Evolutionary conservation across 306 rosid genomes (phyloP), one percentile per base, ranked within the genome.

Genomic region (Rubus idaeus): DNA sequence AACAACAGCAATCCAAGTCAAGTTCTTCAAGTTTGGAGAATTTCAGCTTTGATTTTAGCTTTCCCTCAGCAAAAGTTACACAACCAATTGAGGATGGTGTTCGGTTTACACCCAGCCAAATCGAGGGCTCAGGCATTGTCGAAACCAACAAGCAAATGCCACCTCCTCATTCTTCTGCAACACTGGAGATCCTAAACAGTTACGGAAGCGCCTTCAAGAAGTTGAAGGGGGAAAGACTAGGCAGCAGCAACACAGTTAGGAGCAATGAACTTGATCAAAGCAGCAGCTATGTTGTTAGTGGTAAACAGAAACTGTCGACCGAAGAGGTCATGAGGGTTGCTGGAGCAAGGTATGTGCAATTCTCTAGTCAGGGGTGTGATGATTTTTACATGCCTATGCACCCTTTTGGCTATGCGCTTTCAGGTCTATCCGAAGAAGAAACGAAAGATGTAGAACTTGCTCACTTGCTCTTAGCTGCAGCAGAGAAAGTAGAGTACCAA

Each of bases 261-360:
- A 56, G 44, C 64, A 49, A 50, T 74, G 42, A 40, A 14, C 52
- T 14, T 61, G 58, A 16, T 39, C 68, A 71, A 65, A 64, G 6
- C 18, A 14, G 20, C 42, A 35, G 37, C 18, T 52, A 4, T 46
- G 58, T 12, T 16, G 76, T 66, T 16, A 70, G 42, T 16, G 78
- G 70, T 16, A 75, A 42, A 5, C 84, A 81, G 41, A 86, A 78
- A 37, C 81, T 81, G 78, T 94, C 97, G 51, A 82, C 89, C 0
- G 97, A 83, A 80, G 97, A 87, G 73, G 76, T 87, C 60, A 76
- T 94, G 44, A 86, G 88, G 84, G 80, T 89, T 3, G 94, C 97
- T 6, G 97, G 94, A 75, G 82, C 84, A 84, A 90, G 93, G 85
- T 94, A 87, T 75, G 66, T 92, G 1, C 89, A 88, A 78, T 81